Evolutionary conservation across 306 rosid species (phyloP).

Genomic region (Glycine latifolia): DNA sequence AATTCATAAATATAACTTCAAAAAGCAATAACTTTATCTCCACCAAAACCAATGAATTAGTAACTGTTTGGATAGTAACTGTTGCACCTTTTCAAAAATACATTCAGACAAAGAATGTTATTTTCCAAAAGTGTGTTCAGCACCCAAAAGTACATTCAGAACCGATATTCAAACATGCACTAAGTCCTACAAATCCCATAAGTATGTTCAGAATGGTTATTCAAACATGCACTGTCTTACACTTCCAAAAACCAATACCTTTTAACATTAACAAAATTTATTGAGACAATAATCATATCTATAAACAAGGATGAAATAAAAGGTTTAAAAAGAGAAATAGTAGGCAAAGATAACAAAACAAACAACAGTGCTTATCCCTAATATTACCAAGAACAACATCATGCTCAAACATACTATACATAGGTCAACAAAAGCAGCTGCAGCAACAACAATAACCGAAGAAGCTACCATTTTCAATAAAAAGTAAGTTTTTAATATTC

Average conservation of each 20-base stretch:
- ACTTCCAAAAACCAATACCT: constrained; percentile 11
- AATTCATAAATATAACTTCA: neutral
- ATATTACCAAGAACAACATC: constrained; percentile 9
- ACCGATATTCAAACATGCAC: neutral
- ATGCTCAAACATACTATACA: neutral
- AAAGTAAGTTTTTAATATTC: neutral
- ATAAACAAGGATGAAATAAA: constrained; percentile 14
- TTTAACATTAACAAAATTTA: neutral
- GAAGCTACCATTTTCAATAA: neutral
- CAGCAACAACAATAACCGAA: neutral
- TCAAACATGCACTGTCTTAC: neutral
- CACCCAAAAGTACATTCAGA: neutral
- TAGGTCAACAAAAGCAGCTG: neutral
- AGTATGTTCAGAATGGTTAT: neutral
- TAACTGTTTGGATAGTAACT: neutral
- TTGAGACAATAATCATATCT: neutral
- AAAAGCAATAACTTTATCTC: neutral
- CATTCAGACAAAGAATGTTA: neutral
- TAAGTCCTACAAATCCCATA: neutral
- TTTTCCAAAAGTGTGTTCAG: neutral
- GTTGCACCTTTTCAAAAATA: neutral
- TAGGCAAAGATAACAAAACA: neutral
- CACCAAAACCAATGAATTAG: no score
- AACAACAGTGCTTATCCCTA: neutral
- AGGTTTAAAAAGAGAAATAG: neutral